Conservation (phyloP, 768 basidiomycete genomes). For the Pisolithus orientalis region DNA sequence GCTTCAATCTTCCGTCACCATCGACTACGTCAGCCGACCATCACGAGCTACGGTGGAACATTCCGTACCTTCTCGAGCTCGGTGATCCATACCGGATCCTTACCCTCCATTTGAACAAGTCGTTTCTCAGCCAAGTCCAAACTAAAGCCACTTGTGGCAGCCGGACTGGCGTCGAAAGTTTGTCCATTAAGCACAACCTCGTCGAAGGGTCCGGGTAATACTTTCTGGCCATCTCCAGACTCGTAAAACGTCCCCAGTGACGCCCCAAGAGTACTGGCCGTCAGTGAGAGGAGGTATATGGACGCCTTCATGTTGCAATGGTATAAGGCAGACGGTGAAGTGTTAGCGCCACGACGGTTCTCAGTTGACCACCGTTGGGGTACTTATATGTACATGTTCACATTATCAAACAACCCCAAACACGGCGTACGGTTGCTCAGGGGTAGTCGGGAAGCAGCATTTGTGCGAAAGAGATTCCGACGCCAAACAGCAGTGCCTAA, state of each 20-base stretch:
- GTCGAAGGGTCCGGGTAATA: not conserved
- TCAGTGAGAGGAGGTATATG: not conserved
- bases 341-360: too few relatives aligned
- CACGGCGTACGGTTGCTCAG: too few relatives aligned
- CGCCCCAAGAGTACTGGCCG: not conserved
- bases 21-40: not conserved
- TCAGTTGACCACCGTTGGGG: too few relatives aligned
- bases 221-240: not conserved
- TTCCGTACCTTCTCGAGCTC: conserved; percentile 77
- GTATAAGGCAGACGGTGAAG: too few relatives aligned
- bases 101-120: conserved; percentile 69
- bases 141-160: conserved; percentile 42
- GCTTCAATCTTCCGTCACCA: conserved; percentile 52
- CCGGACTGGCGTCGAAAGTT: conserved; percentile 16
- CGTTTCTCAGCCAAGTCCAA: conserved; percentile 68
- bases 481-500: too few relatives aligned
- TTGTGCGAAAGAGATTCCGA: too few relatives aligned
- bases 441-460: too few relatives aligned
- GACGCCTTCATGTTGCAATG: not conserved
- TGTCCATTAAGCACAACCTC: conserved; percentile 25
- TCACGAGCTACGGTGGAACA: not conserved
- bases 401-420: too few relatives aligned
- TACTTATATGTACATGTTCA: too few relatives aligned
- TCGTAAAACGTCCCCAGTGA: not conserved
- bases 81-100: conserved; percentile 72